Evolutionary conservation across 225 moss, liverwort and hornwort genomes (phyloP).

Genomic region (Ulota crispa): DNA sequence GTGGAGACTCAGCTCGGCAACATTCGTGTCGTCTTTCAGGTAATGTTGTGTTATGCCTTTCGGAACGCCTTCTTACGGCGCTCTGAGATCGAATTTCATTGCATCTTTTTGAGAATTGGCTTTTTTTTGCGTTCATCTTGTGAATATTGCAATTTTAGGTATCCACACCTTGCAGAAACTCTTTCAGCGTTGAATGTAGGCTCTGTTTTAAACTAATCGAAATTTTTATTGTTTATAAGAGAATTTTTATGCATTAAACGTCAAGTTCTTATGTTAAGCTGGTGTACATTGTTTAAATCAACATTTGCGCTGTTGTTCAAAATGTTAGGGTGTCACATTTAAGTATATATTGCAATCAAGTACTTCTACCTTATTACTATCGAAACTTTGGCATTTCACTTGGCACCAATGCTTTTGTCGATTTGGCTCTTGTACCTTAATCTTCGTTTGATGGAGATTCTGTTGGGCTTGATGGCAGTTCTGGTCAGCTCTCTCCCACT

Average conservation of each 20-base stretch:
- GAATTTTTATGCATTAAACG: not conserved
- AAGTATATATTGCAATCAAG: not conserved
- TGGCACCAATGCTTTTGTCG: not conserved
- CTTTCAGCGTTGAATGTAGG: not conserved
- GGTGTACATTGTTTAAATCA: not conserved
- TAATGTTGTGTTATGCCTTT: not conserved
- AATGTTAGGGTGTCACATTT: not conserved
- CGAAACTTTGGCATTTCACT: not conserved
- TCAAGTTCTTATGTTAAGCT: not conserved
- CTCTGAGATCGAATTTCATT: not conserved
- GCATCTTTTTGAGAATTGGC: not conserved
- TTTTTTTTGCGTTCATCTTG: not conserved
- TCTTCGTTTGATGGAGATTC: not conserved
- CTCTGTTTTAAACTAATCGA: not conserved
- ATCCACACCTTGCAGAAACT: no score
- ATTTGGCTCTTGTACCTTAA: not conserved
- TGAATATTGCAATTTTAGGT: not conserved
- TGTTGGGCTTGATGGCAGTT: not conserved
- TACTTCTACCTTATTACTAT: no score
- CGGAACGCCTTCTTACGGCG: not conserved
- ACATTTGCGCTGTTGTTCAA: no score
- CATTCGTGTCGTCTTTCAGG: conserved; percentile 90
- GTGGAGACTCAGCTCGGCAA: conserved; percentile 49
- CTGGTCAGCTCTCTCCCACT: not conserved
- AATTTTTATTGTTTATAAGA: not conserved